A percentile compares a stretch with the other conserved stretches of the same genome.
Conservation (phyloP, 371 early-diverging fungal species). For the Thermomucor indicae-seudaticae region DNA sequence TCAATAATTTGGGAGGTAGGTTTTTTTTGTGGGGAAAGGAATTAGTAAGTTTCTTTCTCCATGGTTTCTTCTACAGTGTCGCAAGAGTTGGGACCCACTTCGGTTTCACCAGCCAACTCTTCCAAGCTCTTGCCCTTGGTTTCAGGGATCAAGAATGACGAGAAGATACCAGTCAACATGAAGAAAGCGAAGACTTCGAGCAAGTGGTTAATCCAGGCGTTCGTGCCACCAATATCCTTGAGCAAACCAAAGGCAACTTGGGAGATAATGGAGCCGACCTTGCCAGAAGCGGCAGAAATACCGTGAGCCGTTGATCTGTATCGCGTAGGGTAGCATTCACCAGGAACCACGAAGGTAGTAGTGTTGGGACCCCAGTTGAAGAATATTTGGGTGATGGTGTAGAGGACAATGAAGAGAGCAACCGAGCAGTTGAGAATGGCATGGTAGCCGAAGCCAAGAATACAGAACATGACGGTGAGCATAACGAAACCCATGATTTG, state of each 20-base stretch:
- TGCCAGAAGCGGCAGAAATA: slow-evolving; percentile 85
- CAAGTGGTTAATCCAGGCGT: slow-evolving; percentile 61
- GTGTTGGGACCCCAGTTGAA: slow-evolving; percentile 80
- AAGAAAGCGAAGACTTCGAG: slow-evolving; percentile 73
- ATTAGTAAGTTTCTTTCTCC: too few relatives aligned
- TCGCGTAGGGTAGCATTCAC: slow-evolving; percentile 86
- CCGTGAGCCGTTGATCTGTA: slow-evolving; percentile 86
- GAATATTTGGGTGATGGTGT: slow-evolving; percentile 80
- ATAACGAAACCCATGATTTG: slow-evolving; percentile 69
- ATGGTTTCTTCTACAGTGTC: too few relatives aligned
- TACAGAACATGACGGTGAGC: slow-evolving; percentile 42
- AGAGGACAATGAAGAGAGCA: slow-evolving; percentile 66
- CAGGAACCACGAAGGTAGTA: slow-evolving; percentile 70
- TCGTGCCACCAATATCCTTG: slow-evolving; percentile 65
- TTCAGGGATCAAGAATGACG: slow-evolving; percentile 51
- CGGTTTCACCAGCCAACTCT: slow-evolving; percentile 33
- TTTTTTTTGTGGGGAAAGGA: too few relatives aligned
- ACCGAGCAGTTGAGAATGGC: slow-evolving; percentile 46
- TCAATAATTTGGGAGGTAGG: too few relatives aligned
- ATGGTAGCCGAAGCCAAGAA: slow-evolving; percentile 45
- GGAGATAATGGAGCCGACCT: slow-evolving; percentile 81
- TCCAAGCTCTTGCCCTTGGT: slow-evolving; percentile 44
- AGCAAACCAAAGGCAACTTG: slow-evolving; percentile 71
- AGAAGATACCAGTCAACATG: slow-evolving; percentile 68
- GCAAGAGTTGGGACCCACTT: too few relatives aligned